Conservation (phyloP, 2,329 filamentous ascomycete species). For the Colletotrichum liriopes region DNA sequence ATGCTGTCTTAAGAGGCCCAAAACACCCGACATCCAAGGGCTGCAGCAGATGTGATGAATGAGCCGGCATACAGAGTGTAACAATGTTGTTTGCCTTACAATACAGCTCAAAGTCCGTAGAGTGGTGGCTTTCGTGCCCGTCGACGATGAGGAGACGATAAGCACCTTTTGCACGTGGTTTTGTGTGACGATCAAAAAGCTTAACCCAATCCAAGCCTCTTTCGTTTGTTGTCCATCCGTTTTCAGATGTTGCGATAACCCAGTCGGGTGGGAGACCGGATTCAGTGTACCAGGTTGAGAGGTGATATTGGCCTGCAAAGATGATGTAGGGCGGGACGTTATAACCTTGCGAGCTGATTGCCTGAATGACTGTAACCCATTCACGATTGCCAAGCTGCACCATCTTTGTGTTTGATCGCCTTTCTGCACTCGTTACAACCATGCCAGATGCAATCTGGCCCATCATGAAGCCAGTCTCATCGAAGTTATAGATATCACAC, state of each 20-base stretch:
- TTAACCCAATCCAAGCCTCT: background rate
- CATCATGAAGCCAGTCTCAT: conserved; percentile 44
- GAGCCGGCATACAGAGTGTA: background rate
- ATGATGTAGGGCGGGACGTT: background rate
- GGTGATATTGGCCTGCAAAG: background rate
- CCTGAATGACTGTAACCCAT: background rate
- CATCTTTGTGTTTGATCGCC: conserved; percentile 43
- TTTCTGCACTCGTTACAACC: conserved; percentile 48
- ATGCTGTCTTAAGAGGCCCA: background rate
- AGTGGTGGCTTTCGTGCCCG: background rate
- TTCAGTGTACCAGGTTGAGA: background rate
- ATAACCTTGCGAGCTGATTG: background rate
- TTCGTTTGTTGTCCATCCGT: background rate
- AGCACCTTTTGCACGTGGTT: background rate
- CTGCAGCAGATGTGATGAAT: background rate
- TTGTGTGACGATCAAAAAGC: background rate
- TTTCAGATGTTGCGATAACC: background rate
- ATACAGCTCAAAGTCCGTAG: background rate
- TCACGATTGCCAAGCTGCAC: conserved; percentile 25
- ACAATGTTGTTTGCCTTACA: background rate
- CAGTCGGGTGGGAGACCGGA: background rate
- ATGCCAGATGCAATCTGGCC: conserved; percentile 26
- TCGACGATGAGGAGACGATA: background rate
- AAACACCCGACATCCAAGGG: background rate
- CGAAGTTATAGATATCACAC: background rate